These are phyloP conservation scores for Trichosporon inkin DNA, from an alignment of 1,284 basidiomycete species.

Conservation along the genomic window DNA sequence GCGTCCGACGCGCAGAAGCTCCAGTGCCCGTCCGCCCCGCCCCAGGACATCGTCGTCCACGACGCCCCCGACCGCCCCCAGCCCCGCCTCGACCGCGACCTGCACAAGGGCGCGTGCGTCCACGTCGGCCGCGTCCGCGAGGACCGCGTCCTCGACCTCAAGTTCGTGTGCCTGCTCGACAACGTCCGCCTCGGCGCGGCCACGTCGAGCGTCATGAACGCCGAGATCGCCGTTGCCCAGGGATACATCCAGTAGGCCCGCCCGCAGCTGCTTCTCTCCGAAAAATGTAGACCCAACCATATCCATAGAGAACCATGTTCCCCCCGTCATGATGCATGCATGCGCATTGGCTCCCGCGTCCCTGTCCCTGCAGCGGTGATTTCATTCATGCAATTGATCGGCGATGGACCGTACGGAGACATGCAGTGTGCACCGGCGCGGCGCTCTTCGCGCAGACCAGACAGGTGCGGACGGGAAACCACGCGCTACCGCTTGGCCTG, in stretches of 20 bases:
- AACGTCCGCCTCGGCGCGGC: slow-evolving; percentile 96
- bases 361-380: no score
- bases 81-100: slow-evolving; percentile 85
- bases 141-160: slow-evolving; percentile 88
- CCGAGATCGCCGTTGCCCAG: slow-evolving; percentile 85
- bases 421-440: no score
- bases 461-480: no score
- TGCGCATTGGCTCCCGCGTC: no score
- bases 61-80: slow-evolving; percentile 92
- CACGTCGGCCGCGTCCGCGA: slow-evolving; percentile 86
- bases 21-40: slow-evolving; percentile 79
- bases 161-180: slow-evolving; percentile 91
- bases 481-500: slow-evolving; percentile 17
- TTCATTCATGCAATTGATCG: no score
- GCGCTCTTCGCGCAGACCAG: no score
- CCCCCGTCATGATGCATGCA: no score
- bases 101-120: slow-evolving; percentile 87
- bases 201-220: slow-evolving; percentile 96
- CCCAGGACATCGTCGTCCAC: slow-evolving; percentile 83
- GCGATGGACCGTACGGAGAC: no score
- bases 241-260: slow-evolving; percentile 55
- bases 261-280: no score
- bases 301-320: no score
- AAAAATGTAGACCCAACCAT: no score
- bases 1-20: slow-evolving; percentile 74